phyloP scores from a whole-genome alignment of 1,284 basidiomycete genomes.

The Stygiomarasmius scandens region DNA sequence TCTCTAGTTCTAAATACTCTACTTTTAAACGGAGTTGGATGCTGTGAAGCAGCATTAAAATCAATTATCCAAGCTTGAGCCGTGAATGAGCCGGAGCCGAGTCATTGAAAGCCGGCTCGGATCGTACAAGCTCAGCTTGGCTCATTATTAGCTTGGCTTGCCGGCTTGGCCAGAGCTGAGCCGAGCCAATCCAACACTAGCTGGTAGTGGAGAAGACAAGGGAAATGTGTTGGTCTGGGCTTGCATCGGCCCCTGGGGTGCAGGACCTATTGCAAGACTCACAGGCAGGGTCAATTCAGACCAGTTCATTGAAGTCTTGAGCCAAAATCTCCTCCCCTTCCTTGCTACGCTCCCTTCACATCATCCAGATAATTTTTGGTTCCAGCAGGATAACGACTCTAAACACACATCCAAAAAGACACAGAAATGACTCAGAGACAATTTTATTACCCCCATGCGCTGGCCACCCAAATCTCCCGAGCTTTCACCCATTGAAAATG shows the following conservation, averaged over 20 bases:
- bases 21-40: too few species aligned
- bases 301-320: not conserved
- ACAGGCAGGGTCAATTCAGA: not conserved
- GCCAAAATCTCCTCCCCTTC: not conserved
- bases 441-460: slow-evolving; percentile 25
- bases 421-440: slow-evolving; percentile 4
- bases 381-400: slow-evolving; percentile 12
- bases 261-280: not conserved
- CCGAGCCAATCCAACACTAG: too few species aligned
- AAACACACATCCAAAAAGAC: slow-evolving; percentile 5
- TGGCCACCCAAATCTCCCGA: slow-evolving; percentile 34
- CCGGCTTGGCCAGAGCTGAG: too few species aligned
- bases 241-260: not conserved
- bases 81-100: too few species aligned
- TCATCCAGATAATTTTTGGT: not conserved
- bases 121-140: too few species aligned
- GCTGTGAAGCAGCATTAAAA: too few species aligned
- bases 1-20: too few species aligned
- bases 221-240: slow-evolving; percentile 1
- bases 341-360: too few species aligned
- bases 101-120: too few species aligned
- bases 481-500: slow-evolving; percentile 35
- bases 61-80: too few species aligned
- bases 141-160: too few species aligned
- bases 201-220: not conserved